Evolutionary conservation across 2,329 filamentous ascomycete genomes (phyloP).

Genomic region (Albophoma yamanashiensis): DNA sequence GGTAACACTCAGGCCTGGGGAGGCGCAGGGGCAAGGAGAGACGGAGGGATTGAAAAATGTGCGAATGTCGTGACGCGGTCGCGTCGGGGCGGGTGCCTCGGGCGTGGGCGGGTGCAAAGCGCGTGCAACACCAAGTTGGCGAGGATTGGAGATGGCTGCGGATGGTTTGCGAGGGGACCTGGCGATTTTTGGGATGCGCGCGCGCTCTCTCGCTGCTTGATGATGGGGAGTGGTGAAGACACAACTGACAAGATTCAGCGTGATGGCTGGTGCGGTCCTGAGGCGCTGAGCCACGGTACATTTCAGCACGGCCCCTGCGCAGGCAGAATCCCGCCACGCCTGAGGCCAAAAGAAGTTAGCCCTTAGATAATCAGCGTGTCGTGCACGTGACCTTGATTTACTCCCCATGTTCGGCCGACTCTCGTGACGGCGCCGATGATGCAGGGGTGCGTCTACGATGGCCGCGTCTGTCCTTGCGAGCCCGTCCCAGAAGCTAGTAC

Average conservation of each 20-base stretch:
- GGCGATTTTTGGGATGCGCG: constrained; percentile 54
- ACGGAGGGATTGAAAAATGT: constrained; percentile 26
- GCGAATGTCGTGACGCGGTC: constrained; percentile 26
- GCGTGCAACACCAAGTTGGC: constrained; percentile 43
- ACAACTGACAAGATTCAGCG: constrained; percentile 39
- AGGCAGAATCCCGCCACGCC: constrained; percentile 14
- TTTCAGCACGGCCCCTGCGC: constrained; percentile 30
- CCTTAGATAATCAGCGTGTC: constrained; percentile 6
- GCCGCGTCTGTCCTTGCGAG: background rate
- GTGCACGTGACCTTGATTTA: background rate
- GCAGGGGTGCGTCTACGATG: background rate
- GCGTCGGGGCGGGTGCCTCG: constrained; percentile 29
- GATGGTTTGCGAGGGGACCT: constrained; percentile 49
- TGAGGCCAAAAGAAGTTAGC: constrained; percentile 8
- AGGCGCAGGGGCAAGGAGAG: constrained; percentile 3
- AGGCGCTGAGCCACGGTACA: constrained; percentile 26
- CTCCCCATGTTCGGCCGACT: background rate
- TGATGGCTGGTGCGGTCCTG: constrained; percentile 34
- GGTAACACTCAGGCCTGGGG: constrained; percentile 3
- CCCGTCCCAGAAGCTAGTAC: background rate
- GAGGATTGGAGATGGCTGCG: constrained; percentile 43
- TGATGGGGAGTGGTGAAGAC: constrained; percentile 43
- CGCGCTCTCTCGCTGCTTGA: constrained; percentile 32
- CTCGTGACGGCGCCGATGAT: background rate
- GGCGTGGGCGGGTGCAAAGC: constrained; percentile 36